phyloP scores from a whole-genome alignment of 139 green algal species.

The Volvox africanus region DNA sequence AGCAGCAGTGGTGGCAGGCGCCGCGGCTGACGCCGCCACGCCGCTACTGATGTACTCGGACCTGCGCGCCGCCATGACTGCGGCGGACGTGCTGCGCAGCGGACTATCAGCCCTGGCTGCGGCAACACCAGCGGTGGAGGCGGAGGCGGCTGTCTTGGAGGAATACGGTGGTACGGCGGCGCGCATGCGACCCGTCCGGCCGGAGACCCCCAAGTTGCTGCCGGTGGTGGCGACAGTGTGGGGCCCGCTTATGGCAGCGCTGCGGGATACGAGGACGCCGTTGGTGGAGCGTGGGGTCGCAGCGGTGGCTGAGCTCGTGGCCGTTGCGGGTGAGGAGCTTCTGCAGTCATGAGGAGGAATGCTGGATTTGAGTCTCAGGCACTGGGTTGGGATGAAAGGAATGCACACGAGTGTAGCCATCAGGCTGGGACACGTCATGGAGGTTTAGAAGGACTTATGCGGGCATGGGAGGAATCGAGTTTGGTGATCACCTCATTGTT shows the following conservation, averaged over 20 bases:
- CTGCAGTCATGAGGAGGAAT: not conserved
- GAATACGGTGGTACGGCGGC: conserved; percentile 35
- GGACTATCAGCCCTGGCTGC: conserved; percentile 66
- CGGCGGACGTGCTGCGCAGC: conserved; percentile 15
- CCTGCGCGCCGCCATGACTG: conserved; percentile 49
- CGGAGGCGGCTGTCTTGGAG: conserved; percentile 55
- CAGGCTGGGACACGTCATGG: too few relatives aligned
- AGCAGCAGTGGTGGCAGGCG: conserved; percentile 65
- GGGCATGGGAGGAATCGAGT: too few relatives aligned
- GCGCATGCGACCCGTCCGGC: conserved; percentile 56
- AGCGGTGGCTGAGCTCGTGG: conserved; percentile 49
- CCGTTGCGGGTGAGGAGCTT: not conserved
- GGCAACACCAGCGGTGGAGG: conserved; percentile 49
- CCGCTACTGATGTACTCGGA: conserved; percentile 71
- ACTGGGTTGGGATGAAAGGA: too few relatives aligned
- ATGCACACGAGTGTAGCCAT: too few relatives aligned
- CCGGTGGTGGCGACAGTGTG: conserved; percentile 78
- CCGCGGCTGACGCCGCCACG: conserved; percentile 66
- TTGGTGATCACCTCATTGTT: too few relatives aligned
- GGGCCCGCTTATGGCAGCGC: conserved; percentile 67
- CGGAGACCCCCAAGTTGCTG: conserved; percentile 74
- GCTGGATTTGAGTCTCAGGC: too few relatives aligned
- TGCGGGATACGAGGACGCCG: conserved; percentile 68
- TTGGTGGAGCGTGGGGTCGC: conserved; percentile 58
- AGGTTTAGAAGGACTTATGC: too few relatives aligned